Base-by-base conservation (phyloP, 768 basidiomycete genomes). In the Kwoniella pini region DNA sequence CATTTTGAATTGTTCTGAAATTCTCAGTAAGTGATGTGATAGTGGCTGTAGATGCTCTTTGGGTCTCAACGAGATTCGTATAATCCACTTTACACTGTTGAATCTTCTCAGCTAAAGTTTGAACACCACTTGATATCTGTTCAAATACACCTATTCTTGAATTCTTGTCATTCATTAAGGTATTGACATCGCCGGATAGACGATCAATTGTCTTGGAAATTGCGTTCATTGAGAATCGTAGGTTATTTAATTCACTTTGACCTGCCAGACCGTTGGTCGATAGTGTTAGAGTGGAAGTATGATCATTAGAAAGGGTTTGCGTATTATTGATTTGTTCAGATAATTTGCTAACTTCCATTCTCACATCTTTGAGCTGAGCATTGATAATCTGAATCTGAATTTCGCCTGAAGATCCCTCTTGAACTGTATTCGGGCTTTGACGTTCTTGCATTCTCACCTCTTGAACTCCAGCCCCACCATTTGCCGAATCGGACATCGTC, bases 41-140 rank as follows among this genome's bases (percentile, higher is more conserved):
- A 1, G 30, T 50, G 0, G 48, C 48, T 10, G 48, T 17, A 1
- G 48, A 30, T 31, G 48, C 27, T 33, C 11, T 30, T 2, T 50
- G 27, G n/a, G 21, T 19, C 13, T 44, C 22, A 19, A 30, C 33
- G 0, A 55, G 4, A 38, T 21, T 33, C 15, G 40, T 45, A 21
- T 31, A 31, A 50, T 50, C 48, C 21, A n/a, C 17, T 9, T 33
- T 36, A 24, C 54, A 55, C 45, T 24, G 27, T n/a, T 55, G 42
- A 2, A 55, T 55, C 4, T 30, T 55, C 0, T 55, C 54, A 7
- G 54, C 54, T 10, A 55, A 33, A n/a, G 7, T 45, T 1, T 43
- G 40, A 0, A 55, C 30, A 1, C 54, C 54, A 15, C 12, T 44
- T 9, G 54, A 55, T 5, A 55, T 55, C 43, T 55, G 27, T 19